A percentile compares a stretch with the other conserved stretches of the same genome.
phyloP scores from a whole-genome alignment of 2,329 filamentous ascomycete species.

The Colletotrichum sp. region DNA sequence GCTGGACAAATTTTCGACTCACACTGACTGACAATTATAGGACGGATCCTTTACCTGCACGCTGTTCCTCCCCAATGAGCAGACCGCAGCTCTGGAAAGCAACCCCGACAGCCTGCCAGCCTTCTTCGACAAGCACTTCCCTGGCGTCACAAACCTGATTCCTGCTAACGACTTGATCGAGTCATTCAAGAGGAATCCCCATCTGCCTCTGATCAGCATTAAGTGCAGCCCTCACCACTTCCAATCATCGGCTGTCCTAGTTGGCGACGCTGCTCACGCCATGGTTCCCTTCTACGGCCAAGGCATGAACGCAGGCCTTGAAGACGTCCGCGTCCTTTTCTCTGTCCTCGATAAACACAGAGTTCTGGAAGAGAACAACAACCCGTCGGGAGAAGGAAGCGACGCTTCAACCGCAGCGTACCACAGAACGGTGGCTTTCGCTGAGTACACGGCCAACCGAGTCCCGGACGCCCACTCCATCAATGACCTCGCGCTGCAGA shows the following conservation, averaged over 20 bases:
- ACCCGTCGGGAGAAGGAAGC: conserved; percentile 36
- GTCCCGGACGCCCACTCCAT: conserved; percentile 85
- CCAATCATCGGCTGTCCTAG: conserved; percentile 75
- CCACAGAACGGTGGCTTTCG: conserved; percentile 72
- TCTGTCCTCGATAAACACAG: conserved; percentile 76
- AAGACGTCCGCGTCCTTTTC: conserved; percentile 91
- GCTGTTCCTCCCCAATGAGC: conserved; percentile 78
- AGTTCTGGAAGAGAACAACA: conserved; percentile 47
- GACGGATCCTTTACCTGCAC: conserved; percentile 96
- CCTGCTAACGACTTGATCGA: conserved; percentile 68
- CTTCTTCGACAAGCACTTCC: conserved; percentile 87
- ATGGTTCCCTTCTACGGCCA: conserved; percentile 99
- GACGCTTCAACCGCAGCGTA: conserved; percentile 60
- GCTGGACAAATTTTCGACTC: too few species aligned
- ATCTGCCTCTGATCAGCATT: conserved; percentile 90
- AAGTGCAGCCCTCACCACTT: conserved; percentile 92
- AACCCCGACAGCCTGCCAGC: conserved; percentile 62
- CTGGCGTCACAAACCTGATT: conserved; percentile 80
- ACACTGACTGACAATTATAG: conserved; percentile 37
- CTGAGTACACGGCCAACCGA: conserved; percentile 76
- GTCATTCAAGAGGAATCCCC: conserved; percentile 83
- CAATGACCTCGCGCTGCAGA: conserved; percentile 88
- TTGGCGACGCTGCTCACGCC: conserved; percentile 94
- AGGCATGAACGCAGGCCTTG: conserved; percentile 95
- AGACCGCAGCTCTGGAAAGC: conserved; percentile 72